A percentile compares a stretch with the other conserved stretches of the same genome.
These are phyloP conservation scores for Colletotrichum coccodes DNA, from an alignment of 2,329 filamentous ascomycete genomes.

Conservation along the genomic window DNA sequence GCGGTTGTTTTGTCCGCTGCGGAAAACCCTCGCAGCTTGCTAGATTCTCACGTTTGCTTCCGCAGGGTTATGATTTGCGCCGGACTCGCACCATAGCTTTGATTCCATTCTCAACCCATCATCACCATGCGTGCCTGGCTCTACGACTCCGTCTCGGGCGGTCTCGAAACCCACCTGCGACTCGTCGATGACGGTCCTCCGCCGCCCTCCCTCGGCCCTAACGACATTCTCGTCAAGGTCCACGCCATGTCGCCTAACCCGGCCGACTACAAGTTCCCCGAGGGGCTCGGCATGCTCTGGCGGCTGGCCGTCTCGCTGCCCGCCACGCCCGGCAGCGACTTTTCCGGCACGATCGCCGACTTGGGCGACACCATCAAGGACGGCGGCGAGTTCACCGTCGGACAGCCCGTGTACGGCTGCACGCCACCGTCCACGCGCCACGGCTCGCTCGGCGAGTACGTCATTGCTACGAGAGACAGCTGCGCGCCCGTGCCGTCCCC, in stretches of 20 bases:
- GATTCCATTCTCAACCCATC: neutral
- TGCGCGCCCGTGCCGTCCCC: slow-evolving; percentile 51
- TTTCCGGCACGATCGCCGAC: slow-evolving; percentile 54
- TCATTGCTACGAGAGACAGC: slow-evolving; percentile 41
- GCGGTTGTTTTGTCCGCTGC: neutral
- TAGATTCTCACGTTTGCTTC: neutral
- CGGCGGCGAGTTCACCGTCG: slow-evolving; percentile 44
- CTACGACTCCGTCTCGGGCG: slow-evolving; percentile 2
- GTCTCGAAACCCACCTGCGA: slow-evolving; percentile 30
- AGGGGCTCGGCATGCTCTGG: slow-evolving; percentile 52
- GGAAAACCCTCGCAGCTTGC: neutral
- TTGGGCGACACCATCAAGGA: slow-evolving; percentile 37
- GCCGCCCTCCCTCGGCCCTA: slow-evolving; percentile 46
- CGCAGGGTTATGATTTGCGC: neutral
- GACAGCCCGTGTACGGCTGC: slow-evolving; percentile 58
- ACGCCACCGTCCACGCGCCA: slow-evolving; percentile 40
- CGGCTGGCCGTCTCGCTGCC: slow-evolving; percentile 51
- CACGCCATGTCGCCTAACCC: slow-evolving; percentile 67
- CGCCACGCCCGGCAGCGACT: slow-evolving; percentile 61
- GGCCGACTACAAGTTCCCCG: slow-evolving; percentile 71
- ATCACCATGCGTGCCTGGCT: slow-evolving; percentile 7
- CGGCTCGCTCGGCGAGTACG: slow-evolving; percentile 46
- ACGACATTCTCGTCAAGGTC: slow-evolving; percentile 66
- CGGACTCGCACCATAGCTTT: neutral
- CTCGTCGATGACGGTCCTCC: slow-evolving; percentile 52